Percentiles rank a stretch among this genome's conserved stretches.
Conservation (phyloP, 495 filamentous ascomycete genomes). For the Wilcoxina mikolae region DNA sequence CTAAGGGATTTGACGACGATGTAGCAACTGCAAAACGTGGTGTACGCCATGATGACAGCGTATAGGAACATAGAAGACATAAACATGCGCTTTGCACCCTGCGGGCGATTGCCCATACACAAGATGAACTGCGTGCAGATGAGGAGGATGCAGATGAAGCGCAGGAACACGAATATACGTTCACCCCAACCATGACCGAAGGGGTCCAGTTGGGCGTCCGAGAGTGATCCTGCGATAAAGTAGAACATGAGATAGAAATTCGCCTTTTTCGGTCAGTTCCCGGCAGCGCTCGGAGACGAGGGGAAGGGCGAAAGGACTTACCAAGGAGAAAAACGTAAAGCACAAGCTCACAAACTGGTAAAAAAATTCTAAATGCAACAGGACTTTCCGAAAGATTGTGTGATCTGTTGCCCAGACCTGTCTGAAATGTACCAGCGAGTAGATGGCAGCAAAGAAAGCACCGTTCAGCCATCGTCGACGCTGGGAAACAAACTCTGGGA, state of each 20-base stretch:
- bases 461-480: conserved; percentile 94
- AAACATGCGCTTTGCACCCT: conserved; percentile 90
- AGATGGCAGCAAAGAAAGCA: conserved; percentile 96
- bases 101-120: conserved; percentile 94
- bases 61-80: conserved; percentile 74
- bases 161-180: conserved; percentile 72
- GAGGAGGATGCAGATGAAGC: conserved; percentile 69
- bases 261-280: conserved; percentile 39
- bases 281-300: no score
- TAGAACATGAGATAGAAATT: conserved; percentile 99
- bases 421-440: conserved; percentile 84
- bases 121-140: conserved; percentile 95
- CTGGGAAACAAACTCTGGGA: conserved; percentile 92
- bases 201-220: conserved; percentile 66
- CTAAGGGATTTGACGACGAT: conserved; percentile 65
- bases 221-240: conserved; percentile 92
- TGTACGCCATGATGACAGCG: conserved; percentile 90
- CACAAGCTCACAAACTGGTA: conserved; percentile 83
- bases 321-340: conserved; percentile 94
- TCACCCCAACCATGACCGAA: conserved; percentile 74
- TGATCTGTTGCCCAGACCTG: conserved; percentile 95
- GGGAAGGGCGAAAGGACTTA: conserved; percentile 30
- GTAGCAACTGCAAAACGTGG: conserved; percentile 70
- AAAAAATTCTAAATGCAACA: conserved; percentile 88
- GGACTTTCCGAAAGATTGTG: conserved; percentile 69